Conservation (phyloP, 331 rosid genomes). For the Malus hybrid region DNA sequence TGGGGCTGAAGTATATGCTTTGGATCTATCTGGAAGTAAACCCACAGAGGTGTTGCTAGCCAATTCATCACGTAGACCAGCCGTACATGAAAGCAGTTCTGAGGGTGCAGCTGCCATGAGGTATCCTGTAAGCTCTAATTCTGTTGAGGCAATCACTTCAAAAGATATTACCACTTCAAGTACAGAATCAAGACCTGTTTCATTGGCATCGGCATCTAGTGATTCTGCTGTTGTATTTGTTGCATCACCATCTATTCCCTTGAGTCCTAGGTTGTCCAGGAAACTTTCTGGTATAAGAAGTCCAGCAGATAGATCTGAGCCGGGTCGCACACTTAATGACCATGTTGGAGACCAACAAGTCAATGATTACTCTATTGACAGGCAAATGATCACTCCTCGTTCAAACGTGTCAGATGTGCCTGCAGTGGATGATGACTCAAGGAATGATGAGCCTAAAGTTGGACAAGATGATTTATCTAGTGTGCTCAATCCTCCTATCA, state of each 20-base stretch:
- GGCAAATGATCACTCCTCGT: constrained; percentile 53
- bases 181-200: constrained; percentile 51
- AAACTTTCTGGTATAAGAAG: constrained; percentile 75
- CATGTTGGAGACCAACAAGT: constrained; percentile 58
- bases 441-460: constrained; percentile 55
- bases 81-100: constrained; percentile 35
- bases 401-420: constrained; percentile 59
- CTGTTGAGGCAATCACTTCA: constrained; percentile 41
- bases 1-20: constrained; percentile 46
- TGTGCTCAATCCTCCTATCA: constrained; percentile 46
- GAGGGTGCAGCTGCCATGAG: constrained; percentile 45
- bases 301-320: constrained; percentile 52
- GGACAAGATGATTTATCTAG: constrained; percentile 56
- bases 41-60: constrained; percentile 38
- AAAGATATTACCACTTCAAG: constrained; percentile 41
- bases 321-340: constrained; percentile 34
- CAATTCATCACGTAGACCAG: constrained; percentile 48
- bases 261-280: constrained; percentile 82
- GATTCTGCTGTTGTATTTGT: constrained; percentile 58
- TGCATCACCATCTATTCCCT: constrained; percentile 72
- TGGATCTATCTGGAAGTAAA: constrained; percentile 36
- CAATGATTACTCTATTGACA: constrained; percentile 61
- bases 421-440: constrained; percentile 47
- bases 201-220: constrained; percentile 40
- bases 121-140: constrained; percentile 49